Evolutionary conservation across 306 rosid genomes (phyloP).

Genomic region (Prunus davidiana): DNA sequence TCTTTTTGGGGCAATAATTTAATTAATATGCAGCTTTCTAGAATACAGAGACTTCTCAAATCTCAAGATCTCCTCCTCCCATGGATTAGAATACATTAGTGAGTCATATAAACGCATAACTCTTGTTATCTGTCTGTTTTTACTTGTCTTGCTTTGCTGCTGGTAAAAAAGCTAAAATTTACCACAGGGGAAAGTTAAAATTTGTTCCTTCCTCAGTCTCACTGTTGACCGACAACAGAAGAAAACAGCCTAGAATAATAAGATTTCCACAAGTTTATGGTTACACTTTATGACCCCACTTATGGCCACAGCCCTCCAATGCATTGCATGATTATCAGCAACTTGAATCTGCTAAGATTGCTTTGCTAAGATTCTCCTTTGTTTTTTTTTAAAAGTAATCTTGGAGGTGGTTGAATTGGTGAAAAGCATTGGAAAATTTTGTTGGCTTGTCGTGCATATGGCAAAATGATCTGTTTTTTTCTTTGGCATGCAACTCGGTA

Average conservation of each 20-base stretch:
- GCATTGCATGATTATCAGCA: background rate
- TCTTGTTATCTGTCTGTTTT: background rate
- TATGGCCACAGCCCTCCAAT: background rate
- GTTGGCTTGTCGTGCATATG: background rate
- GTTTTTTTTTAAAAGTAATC: background rate
- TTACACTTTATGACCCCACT: slow-evolving; percentile 7
- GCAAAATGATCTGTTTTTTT: background rate
- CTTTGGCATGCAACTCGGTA: background rate
- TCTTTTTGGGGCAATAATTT: background rate
- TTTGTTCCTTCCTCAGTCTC: background rate
- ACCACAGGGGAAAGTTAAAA: background rate
- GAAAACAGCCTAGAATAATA: background rate
- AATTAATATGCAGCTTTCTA: background rate
- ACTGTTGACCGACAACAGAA: background rate
- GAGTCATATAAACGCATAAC: background rate
- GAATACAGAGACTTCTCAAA: background rate
- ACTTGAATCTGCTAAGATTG: slow-evolving; percentile 4
- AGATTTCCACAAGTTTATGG: background rate
- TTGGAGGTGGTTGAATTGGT: slow-evolving; percentile 1
- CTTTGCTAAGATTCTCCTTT: slow-evolving; percentile 11
- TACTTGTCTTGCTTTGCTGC: background rate
- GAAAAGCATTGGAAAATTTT: background rate
- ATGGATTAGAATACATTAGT: background rate
- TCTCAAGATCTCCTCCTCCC: background rate
- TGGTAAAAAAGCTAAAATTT: background rate